Evolutionary conservation across 176 grass and related monocot genomes (phyloP).

Genomic region (Pharus latifolius): DNA sequence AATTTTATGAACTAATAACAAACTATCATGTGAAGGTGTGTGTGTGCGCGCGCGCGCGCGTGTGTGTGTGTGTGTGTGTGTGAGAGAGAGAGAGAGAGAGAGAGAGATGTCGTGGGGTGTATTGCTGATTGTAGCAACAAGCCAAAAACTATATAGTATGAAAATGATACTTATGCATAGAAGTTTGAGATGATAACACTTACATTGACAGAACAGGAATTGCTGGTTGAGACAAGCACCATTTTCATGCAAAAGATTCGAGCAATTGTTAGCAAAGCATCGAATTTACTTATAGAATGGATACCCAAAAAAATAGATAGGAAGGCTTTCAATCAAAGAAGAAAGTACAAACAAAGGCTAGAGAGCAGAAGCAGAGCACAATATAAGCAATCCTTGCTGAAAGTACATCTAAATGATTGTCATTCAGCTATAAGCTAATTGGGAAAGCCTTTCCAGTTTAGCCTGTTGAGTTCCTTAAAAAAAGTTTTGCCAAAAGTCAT

Average conservation of each 20-base stretch:
- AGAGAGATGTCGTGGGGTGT: not conserved
- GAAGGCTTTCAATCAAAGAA: not conserved
- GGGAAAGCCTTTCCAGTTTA: not conserved
- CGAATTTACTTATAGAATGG: not conserved
- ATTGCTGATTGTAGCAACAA: not conserved
- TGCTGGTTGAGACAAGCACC: slow-evolving; percentile 43
- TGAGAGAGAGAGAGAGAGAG: not conserved
- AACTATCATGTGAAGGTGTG: too few species aligned
- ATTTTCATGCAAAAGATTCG: slow-evolving; percentile 40
- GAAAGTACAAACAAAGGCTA: not conserved
- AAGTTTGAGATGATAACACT: slow-evolving; percentile 22
- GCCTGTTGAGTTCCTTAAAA: not conserved
- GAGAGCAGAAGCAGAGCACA: not conserved
- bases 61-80: too few species aligned
- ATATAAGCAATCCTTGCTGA: not conserved
- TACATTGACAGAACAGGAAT: slow-evolving; percentile 99
- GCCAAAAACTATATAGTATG: not conserved
- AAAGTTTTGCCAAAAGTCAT: not conserved
- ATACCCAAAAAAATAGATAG: not conserved
- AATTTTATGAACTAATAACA: not conserved
- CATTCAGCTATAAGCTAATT: not conserved
- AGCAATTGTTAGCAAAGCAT: slow-evolving; percentile 30
- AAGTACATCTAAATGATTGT: not conserved
- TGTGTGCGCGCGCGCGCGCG: too few species aligned
- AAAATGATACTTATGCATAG: not conserved